A percentile compares a stretch with the other conserved stretches of the same genome.
These are phyloP conservation scores for Hanseniaspora gamundiae DNA, from an alignment of 1,139 yeast species.

Conservation along the genomic window DNA sequence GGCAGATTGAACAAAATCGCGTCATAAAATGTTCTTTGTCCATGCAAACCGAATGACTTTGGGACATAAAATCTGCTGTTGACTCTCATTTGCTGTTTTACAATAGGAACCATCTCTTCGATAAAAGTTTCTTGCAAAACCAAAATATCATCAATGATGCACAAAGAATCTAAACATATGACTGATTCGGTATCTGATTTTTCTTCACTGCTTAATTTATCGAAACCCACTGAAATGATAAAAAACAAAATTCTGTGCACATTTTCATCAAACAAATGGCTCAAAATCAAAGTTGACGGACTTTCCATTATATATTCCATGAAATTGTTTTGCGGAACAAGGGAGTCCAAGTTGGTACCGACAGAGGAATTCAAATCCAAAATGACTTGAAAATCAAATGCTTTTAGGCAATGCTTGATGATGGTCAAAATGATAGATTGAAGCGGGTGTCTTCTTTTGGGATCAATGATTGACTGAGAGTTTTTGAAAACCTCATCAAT, in stretches of 20 bases:
- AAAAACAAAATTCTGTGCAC: slow-evolving; percentile 44
- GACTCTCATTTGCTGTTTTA: slow-evolving; percentile 24
- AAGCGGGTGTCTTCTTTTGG: slow-evolving; percentile 33
- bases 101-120: slow-evolving; percentile 37
- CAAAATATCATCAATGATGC: slow-evolving; percentile 38
- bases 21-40: slow-evolving; percentile 54
- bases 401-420: slow-evolving; percentile 39
- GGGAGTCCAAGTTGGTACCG: slow-evolving; percentile 37
- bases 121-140: slow-evolving; percentile 42
- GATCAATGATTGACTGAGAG: slow-evolving; percentile 18
- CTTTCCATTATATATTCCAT: slow-evolving; percentile 38
- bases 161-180: slow-evolving; percentile 29
- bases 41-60: slow-evolving; percentile 44
- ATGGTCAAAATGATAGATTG: slow-evolving; percentile 44
- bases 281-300: slow-evolving; percentile 57
- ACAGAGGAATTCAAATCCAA: slow-evolving; percentile 29
- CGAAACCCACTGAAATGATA: slow-evolving; percentile 45
- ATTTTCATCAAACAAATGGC: slow-evolving; percentile 47
- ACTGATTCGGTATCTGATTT: slow-evolving; percentile 26
- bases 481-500: slow-evolving; percentile 52
- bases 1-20: slow-evolving; percentile 58
- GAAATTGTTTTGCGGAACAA: slow-evolving; percentile 34
- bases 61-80: slow-evolving; percentile 32
- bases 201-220: slow-evolving; percentile 33
- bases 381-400: slow-evolving; percentile 54